Evolutionary conservation across 306 rosid genomes (phyloP).

Genomic region (Oemleria cerasiformis): DNA sequence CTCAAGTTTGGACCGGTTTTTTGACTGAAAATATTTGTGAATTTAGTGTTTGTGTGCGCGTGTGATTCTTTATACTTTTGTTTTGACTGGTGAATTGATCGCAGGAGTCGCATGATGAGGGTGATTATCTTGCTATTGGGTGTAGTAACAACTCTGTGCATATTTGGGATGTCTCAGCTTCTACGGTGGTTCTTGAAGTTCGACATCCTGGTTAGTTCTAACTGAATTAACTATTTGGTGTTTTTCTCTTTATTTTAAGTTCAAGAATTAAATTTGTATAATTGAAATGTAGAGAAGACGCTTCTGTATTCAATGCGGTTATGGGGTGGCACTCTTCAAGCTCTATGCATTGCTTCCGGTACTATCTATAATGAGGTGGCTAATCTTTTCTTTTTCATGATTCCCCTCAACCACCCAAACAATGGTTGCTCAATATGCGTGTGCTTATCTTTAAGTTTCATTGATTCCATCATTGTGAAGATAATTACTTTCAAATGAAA

Average conservation of each 20-base stretch:
- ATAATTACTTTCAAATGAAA: too few species aligned
- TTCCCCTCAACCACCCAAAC: neutral
- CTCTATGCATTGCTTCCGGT: constrained; percentile 83
- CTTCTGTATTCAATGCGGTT: constrained; percentile 89
- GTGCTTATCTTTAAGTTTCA: neutral
- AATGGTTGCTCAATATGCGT: neutral
- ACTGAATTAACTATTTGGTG: constrained; percentile 3
- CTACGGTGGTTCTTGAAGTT: constrained; percentile 50
- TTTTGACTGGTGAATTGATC: constrained; percentile 17
- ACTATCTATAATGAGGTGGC: constrained; percentile 85
- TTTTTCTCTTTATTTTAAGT: neutral
- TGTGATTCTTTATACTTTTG: too few species aligned
- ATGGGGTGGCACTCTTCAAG: constrained; percentile 84
- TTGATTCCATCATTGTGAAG: too few species aligned
- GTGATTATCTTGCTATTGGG: constrained; percentile 61
- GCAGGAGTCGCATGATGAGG: constrained; percentile 42
- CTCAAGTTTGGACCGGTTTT: neutral
- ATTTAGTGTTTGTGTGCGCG: constrained; percentile 11
- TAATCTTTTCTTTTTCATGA: constrained; percentile 23
- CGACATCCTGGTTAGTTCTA: constrained; percentile 78
- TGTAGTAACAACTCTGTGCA: constrained; percentile 82
- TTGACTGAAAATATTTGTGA: neutral
- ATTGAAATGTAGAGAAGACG: constrained; percentile 53
- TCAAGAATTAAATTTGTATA: neutral
- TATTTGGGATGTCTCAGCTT: constrained; percentile 68